Percentiles rank a stretch among this genome's conserved stretches.
These are phyloP conservation scores for Triticum timopheevii DNA, from an alignment of 176 grass and related monocot genomes.

Conservation along the genomic window DNA sequence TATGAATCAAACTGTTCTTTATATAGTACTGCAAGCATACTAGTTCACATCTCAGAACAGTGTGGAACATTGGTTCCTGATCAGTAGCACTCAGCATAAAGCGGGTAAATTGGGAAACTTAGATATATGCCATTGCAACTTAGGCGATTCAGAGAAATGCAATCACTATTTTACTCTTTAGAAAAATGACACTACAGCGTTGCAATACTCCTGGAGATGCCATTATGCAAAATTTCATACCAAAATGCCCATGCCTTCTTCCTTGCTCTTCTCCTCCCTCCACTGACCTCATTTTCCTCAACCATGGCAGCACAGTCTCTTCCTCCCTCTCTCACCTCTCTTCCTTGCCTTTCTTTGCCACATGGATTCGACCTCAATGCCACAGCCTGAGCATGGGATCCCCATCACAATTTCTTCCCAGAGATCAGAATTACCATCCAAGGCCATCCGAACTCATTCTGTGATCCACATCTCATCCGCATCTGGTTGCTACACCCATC, in stretches of 20 bases:
- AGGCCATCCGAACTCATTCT: not conserved
- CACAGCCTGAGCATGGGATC: not conserved
- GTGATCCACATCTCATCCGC: not conserved
- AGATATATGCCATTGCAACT: not conserved
- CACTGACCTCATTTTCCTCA: not conserved
- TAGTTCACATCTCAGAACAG: conserved; percentile 15
- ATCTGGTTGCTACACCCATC: not conserved
- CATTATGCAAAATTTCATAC: not conserved
- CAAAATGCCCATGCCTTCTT: not conserved
- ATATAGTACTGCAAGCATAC: not conserved
- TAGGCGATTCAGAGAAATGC: not conserved
- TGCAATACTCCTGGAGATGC: not conserved
- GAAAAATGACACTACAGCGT: not conserved
- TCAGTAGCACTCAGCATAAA: conserved; percentile 3
- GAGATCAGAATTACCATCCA: not conserved
- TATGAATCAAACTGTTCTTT: conserved; percentile 11
- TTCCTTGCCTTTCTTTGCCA: not conserved
- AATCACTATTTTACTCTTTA: not conserved
- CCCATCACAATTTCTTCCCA: not conserved
- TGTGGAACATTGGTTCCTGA: not conserved
- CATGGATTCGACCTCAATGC: not conserved
- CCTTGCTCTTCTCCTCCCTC: not conserved
- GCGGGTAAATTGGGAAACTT: not conserved
- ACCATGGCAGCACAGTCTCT: not conserved
- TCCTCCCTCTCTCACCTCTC: not conserved